phyloP scores from a whole-genome alignment of 768 basidiomycete genomes.

The Suillus variegatus region DNA sequence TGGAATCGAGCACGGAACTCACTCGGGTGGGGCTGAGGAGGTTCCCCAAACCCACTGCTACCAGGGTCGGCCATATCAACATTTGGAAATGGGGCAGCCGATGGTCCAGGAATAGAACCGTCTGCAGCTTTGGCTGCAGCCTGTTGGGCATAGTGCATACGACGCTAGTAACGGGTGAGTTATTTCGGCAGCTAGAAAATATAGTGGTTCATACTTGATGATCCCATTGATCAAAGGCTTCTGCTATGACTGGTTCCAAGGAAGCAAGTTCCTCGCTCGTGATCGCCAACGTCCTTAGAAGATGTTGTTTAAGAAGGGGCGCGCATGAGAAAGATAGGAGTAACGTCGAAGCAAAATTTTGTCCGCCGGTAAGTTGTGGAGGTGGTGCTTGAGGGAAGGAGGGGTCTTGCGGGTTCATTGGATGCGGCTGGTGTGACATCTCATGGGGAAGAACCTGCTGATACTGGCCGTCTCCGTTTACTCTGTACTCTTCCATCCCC shows the following conservation, averaged over 20 bases:
- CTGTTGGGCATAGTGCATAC: constrained; percentile 46
- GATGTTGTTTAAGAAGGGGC: constrained; percentile 71
- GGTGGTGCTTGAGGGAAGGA: constrained; percentile 60
- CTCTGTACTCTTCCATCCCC: constrained; percentile 67
- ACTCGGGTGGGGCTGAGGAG: constrained; percentile 36
- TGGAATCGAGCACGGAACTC: constrained; percentile 72
- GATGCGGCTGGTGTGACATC: constrained; percentile 30
- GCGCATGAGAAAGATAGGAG: constrained; percentile 76
- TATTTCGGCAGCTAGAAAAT: constrained; percentile 9
- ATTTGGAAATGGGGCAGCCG: constrained; percentile 31
- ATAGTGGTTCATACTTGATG: constrained; percentile 55
- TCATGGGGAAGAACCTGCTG: constrained; percentile 38
- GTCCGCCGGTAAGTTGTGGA: constrained; percentile 53
- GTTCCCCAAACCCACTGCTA: constrained; percentile 28
- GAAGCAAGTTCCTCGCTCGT: constrained; percentile 78
- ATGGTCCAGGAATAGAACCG: constrained; percentile 31
- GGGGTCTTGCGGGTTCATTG: constrained; percentile 50
- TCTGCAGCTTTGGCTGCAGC: constrained; percentile 31
- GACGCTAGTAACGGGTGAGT: constrained; percentile 36
- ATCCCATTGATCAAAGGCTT: constrained; percentile 88
- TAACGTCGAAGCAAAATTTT: constrained; percentile 78
- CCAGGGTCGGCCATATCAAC: constrained; percentile 34
- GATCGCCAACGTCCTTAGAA: constrained; percentile 71
- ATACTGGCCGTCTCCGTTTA: constrained; percentile 45
- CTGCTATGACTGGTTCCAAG: constrained; percentile 77